phyloP scores from a whole-genome alignment of 352 stramenopile species.

The Pythium biforme region DNA sequence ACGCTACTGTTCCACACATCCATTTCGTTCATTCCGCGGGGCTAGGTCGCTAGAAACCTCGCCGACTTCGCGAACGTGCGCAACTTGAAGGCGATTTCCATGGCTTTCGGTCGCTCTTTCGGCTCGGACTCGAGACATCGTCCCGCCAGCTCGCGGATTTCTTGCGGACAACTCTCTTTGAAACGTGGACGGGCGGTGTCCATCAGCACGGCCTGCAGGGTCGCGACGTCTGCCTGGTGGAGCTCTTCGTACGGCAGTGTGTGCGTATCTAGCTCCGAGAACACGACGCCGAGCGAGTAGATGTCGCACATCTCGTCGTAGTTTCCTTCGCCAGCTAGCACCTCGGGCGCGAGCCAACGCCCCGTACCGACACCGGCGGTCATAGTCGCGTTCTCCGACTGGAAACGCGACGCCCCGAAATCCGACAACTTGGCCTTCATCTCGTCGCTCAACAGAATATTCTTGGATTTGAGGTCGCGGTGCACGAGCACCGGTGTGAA shows the following conservation, averaged over 20 bases:
- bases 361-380: slow-evolving; percentile 47
- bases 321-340: slow-evolving; percentile 40
- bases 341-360: slow-evolving; percentile 55
- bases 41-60: too few species aligned
- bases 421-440: slow-evolving; percentile 55
- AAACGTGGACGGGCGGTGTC: slow-evolving; percentile 38
- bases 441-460: slow-evolving; percentile 41
- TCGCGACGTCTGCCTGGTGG: slow-evolving; percentile 40
- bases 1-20: too few species aligned
- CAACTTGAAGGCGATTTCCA: slow-evolving; percentile 43
- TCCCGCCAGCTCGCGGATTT: slow-evolving; percentile 31
- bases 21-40: too few species aligned
- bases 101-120: slow-evolving; percentile 36
- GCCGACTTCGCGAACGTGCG: slow-evolving; percentile 21
- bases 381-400: slow-evolving; percentile 46
- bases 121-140: slow-evolving; percentile 35
- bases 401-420: slow-evolving; percentile 50
- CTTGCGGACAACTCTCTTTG: slow-evolving; percentile 31
- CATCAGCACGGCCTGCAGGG: slow-evolving; percentile 41
- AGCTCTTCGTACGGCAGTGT: slow-evolving; percentile 44
- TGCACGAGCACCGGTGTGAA: slow-evolving; percentile 52
- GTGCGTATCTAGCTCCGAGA: slow-evolving; percentile 57
- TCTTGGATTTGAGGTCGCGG: slow-evolving; percentile 59
- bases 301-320: slow-evolving; percentile 56
- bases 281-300: slow-evolving; percentile 52